Evolutionary conservation across 768 basidiomycete species (phyloP).

Genomic region (Russula ochroleuca): DNA sequence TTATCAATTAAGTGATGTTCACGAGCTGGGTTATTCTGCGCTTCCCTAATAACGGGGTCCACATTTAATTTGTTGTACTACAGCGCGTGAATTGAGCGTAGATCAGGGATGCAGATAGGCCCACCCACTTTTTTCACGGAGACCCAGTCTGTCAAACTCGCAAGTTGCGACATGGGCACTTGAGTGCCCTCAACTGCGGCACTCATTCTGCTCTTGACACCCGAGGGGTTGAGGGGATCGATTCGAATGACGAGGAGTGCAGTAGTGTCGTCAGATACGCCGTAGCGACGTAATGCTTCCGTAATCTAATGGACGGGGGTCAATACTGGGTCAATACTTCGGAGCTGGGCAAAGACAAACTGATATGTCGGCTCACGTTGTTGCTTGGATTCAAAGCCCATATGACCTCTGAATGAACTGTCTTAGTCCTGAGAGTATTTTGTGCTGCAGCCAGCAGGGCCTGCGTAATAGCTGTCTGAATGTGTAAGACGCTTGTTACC

Average conservation of each 20-base stretch:
- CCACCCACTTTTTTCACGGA: slow-evolving; percentile 64
- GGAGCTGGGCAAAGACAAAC: not conserved
- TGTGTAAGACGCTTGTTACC: slow-evolving; percentile 77
- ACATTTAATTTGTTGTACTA: slow-evolving; percentile 69
- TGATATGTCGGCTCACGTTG: slow-evolving; percentile 49
- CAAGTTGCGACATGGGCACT: slow-evolving; percentile 44
- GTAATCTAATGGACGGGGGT: slow-evolving; percentile 56
- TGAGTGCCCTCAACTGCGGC: slow-evolving; percentile 56
- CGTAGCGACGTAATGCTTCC: slow-evolving; percentile 83
- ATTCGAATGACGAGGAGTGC: slow-evolving; percentile 73
- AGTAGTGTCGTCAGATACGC: slow-evolving; percentile 62
- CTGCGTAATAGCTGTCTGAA: slow-evolving; percentile 81
- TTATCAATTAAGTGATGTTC: slow-evolving; percentile 51
- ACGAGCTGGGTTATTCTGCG: slow-evolving; percentile 34
- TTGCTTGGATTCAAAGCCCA: slow-evolving; percentile 83
- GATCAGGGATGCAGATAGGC: not conserved
- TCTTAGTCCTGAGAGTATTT: slow-evolving; percentile 67
- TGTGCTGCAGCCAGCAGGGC: slow-evolving; percentile 67
- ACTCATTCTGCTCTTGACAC: slow-evolving; percentile 53
- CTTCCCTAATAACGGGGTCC: slow-evolving; percentile 43
- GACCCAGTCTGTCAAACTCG: slow-evolving; percentile 61
- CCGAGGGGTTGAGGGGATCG: slow-evolving; percentile 37
- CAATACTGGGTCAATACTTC: not conserved
- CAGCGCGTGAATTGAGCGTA: slow-evolving; percentile 39
- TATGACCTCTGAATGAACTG: slow-evolving; percentile 88